Conservation (phyloP, 345 rosid genomes). For the Salix brachista region DNA sequence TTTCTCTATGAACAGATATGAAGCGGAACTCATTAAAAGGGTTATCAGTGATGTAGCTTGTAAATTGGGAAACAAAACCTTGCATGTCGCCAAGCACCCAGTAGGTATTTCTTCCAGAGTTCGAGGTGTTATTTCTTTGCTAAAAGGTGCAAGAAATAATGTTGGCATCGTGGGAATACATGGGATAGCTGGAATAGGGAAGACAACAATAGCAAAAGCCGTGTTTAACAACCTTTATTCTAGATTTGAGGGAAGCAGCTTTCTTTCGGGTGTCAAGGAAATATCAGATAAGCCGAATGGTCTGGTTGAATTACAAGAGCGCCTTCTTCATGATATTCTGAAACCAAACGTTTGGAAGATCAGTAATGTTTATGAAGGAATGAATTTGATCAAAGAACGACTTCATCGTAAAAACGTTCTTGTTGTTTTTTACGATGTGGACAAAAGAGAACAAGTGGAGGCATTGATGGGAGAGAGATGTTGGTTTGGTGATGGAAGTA, state of each 20-base stretch:
- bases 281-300: neutral
- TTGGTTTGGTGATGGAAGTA: conserved; percentile 1
- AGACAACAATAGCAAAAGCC: conserved; percentile 7
- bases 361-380: neutral
- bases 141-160: too few species aligned
- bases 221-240: neutral
- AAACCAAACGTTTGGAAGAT: neutral
- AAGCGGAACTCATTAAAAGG: too few species aligned
- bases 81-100: too few species aligned
- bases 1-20: too few species aligned
- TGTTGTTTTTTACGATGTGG: conserved; percentile 5
- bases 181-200: conserved; percentile 8
- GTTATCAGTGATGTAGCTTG: too few species aligned
- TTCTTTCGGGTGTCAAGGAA: neutral
- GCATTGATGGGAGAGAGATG: neutral
- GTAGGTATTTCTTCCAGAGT: too few species aligned
- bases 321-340: neutral
- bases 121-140: too few species aligned
- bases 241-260: neutral
- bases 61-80: too few species aligned
- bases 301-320: neutral
- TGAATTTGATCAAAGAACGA: conserved; percentile 3
- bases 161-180: neutral
- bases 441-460: neutral
- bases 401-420: neutral